These are phyloP conservation scores for Daldinia sp. DNA, from an alignment of 2,329 filamentous ascomycete species.

Conservation along the genomic window DNA sequence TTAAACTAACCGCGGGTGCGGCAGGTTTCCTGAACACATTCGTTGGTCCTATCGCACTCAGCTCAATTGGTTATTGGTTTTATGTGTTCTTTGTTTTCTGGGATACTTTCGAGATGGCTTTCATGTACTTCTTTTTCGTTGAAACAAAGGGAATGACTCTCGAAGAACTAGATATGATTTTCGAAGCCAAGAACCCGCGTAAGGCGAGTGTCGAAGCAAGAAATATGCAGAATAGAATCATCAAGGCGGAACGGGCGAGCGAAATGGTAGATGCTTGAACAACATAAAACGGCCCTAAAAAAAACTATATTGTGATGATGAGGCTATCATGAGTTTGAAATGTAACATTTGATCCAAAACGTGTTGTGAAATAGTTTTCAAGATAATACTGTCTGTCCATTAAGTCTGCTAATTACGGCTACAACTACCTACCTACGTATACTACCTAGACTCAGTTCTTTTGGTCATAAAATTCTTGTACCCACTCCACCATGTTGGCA, in stretches of 20 bases:
- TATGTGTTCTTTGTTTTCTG: constrained; percentile 51
- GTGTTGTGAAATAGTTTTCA: no score
- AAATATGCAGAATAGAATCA: constrained; percentile 38
- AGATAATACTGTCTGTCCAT: no score
- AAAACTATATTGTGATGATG: not conserved
- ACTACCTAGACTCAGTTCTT: constrained; percentile 35
- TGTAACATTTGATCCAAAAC: not conserved
- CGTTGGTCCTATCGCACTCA: constrained; percentile 44
- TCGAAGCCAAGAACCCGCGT: constrained; percentile 50
- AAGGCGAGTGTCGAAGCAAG: constrained; percentile 44
- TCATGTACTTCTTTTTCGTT: constrained; percentile 49
- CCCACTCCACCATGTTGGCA: constrained; percentile 61
- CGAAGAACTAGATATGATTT: constrained; percentile 48
- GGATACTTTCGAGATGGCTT: constrained; percentile 47
- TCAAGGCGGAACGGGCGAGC: constrained; percentile 8
- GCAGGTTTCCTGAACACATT: constrained; percentile 51
- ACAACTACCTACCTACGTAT: constrained; percentile 2
- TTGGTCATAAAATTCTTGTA: constrained; percentile 56
- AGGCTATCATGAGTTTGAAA: not conserved
- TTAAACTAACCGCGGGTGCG: constrained; percentile 49
- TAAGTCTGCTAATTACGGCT: constrained; percentile 15
- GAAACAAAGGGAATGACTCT: constrained; percentile 48
- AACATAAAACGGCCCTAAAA: not conserved
- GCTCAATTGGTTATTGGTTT: constrained; percentile 48
- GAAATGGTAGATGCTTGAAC: not conserved